Evolutionary conservation across 495 filamentous ascomycete genomes (phyloP), one percentile per base, ranked within the genome.

Genomic region (Aspergillus ellipticus): DNA sequence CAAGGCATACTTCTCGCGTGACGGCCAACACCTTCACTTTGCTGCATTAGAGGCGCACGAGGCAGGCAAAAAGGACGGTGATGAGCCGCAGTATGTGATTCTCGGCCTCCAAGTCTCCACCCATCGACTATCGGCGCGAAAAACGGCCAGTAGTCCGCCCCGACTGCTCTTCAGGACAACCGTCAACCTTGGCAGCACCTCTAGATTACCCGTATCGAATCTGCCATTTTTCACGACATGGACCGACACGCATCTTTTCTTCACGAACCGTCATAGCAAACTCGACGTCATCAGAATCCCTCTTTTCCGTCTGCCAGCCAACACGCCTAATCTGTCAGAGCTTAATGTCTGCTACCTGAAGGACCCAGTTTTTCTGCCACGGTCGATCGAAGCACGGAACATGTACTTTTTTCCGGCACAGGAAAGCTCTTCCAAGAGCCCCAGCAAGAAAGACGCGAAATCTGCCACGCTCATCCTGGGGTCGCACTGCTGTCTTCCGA

Each of bases 371-470:
- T 53, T 53, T 15, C 51, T 53, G 1, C 51, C 51, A 4, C n/a
- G n/a, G 1, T 39, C 51, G 3, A 28, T 33, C n/a, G 39, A 43
- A 17, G 29, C 51, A 45, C 20, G 51, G 7, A 24, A 43, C 9
- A 33, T 53, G 51, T 42, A 28, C 39, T 53, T 53, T 26, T 43
- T 53, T 39, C 39, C 51, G 11, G 43, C 43, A 21, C 43, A 21
- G 24, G 43, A 47, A 22, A 22, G 43, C 11, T 33, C 31, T 3
- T 22, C 43, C 4, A 26, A 15, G 11, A 47, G 20, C 6, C 20
- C 20, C 13, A 47, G n/a, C 8, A 43, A 47, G 43, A 47, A 15
- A 15, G 24, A 47, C 17, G 15, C 20, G 4, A 21, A 26, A 20
- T 46, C 7, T n/a, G 43, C 43, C 0, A 22, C 43, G 20, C 19